A percentile compares a stretch with the other conserved stretches of the same genome.
Conservation (phyloP, 306 rosid species). For the Arachis hypogaea region DNA sequence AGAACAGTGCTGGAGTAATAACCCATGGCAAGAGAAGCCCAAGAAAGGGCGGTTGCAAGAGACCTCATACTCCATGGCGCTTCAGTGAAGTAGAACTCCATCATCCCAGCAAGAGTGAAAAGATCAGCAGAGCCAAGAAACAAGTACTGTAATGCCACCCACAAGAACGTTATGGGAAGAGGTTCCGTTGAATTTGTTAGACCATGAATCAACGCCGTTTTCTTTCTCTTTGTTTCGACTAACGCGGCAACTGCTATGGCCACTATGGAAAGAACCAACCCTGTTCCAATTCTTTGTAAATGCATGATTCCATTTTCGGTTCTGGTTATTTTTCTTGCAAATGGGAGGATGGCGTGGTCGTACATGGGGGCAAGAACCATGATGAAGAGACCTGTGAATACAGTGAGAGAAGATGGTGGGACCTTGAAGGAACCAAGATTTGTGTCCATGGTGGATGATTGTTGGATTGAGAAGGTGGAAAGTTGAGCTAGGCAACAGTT, state of each 20-base stretch:
- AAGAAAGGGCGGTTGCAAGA: slow-evolving; percentile 73
- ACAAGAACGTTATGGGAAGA: slow-evolving; percentile 68
- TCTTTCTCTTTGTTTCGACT: slow-evolving; percentile 75
- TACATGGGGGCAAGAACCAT: slow-evolving; percentile 73
- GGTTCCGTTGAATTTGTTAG: slow-evolving; percentile 52
- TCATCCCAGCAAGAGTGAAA: slow-evolving; percentile 76
- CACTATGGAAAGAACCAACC: slow-evolving; percentile 59
- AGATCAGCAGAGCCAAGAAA: slow-evolving; percentile 83
- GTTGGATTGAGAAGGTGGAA: slow-evolving; percentile 87
- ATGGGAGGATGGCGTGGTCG: slow-evolving; percentile 59
- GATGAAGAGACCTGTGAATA: slow-evolving; percentile 74
- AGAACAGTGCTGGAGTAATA: slow-evolving; percentile 72
- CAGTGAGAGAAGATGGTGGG: slow-evolving; percentile 86
- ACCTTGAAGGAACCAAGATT: slow-evolving; percentile 63
- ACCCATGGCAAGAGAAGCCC: slow-evolving; percentile 83
- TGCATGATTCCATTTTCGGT: slow-evolving; percentile 74
- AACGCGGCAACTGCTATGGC: slow-evolving; percentile 87
- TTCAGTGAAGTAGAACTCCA: slow-evolving; percentile 88
- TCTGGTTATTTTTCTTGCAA: slow-evolving; percentile 55
- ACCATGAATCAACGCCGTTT: slow-evolving; percentile 43
- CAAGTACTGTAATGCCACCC: slow-evolving; percentile 73
- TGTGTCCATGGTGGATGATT: slow-evolving; percentile 81
- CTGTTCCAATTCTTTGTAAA: slow-evolving; percentile 70
- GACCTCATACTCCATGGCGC: slow-evolving; percentile 80
- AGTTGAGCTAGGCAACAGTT: slow-evolving; percentile 88